phyloP scores from a whole-genome alignment of 257 asterid genomes.

The Ophiorrhiza pumila region DNA sequence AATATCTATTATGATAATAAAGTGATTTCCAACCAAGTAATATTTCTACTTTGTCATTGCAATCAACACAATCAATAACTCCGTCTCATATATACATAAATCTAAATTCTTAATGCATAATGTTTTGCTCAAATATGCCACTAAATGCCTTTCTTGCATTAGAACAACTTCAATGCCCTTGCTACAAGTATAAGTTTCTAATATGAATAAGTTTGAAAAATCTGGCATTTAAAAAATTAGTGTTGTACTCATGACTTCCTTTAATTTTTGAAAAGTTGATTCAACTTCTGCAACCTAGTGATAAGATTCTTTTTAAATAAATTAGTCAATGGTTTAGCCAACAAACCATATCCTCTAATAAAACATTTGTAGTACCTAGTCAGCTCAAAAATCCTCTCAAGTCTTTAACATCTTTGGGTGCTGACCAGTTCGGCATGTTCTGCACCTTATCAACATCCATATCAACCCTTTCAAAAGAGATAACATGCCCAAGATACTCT shows the following conservation, averaged over 20 bases:
- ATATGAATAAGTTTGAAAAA: background rate
- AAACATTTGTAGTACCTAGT: background rate
- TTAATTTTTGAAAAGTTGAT: background rate
- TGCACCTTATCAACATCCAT: background rate
- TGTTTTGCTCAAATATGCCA: background rate
- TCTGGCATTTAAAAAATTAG: background rate
- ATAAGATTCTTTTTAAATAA: background rate
- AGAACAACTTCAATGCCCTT: background rate
- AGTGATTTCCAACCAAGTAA: background rate
- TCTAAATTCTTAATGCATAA: background rate
- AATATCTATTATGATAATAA: background rate
- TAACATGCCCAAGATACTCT: background rate
- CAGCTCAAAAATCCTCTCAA: background rate
- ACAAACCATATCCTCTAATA: background rate
- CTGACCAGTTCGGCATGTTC: background rate
- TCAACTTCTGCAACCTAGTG: background rate
- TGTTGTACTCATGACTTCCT: background rate
- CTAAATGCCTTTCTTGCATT: background rate
- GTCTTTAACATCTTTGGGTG: background rate
- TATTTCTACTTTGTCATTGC: background rate
- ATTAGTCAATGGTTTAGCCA: background rate
- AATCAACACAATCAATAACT: background rate
- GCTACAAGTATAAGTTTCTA: background rate
- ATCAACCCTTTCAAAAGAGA: background rate
- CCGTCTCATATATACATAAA: background rate